Conservation (phyloP, 2,329 filamentous ascomycete genomes). For the Dryadomyces quercus-mongolicae region DNA sequence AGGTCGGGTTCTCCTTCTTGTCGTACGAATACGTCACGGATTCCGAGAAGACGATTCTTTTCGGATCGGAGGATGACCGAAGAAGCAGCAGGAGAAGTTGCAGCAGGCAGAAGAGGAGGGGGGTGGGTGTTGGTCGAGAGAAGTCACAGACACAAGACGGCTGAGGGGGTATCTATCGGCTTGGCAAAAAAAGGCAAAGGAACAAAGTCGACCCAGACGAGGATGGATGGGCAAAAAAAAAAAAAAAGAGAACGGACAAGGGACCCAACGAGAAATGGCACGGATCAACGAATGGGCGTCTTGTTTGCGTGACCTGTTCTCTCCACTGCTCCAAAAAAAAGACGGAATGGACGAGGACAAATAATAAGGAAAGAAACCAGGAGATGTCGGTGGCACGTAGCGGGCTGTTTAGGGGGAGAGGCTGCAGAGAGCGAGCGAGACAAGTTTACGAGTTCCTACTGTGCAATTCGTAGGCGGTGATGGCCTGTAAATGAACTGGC, state of each 20-base stretch:
- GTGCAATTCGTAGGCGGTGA: neutral
- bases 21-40: too few species aligned
- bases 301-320: neutral
- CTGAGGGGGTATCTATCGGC: neutral
- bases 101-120: too few species aligned
- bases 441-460: neutral
- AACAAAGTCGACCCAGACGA: neutral
- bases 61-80: too few species aligned
- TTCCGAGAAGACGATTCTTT: too few species aligned
- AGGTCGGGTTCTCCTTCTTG: too few species aligned
- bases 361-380: too few species aligned
- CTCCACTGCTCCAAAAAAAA: neutral
- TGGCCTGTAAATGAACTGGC: neutral
- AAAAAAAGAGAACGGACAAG: neutral
- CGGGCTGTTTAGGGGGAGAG: too few species aligned
- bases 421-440: too few species aligned
- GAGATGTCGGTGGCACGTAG: neutral
- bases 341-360: neutral
- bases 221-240: neutral
- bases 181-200: neutral
- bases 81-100: too few species aligned
- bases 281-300: neutral
- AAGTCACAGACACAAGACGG: too few species aligned
- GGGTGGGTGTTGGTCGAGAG: too few species aligned
- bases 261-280: neutral